These are phyloP conservation scores for Guadua angustifolia DNA, from an alignment of 176 grass and related monocot species.

Conservation along the genomic window DNA sequence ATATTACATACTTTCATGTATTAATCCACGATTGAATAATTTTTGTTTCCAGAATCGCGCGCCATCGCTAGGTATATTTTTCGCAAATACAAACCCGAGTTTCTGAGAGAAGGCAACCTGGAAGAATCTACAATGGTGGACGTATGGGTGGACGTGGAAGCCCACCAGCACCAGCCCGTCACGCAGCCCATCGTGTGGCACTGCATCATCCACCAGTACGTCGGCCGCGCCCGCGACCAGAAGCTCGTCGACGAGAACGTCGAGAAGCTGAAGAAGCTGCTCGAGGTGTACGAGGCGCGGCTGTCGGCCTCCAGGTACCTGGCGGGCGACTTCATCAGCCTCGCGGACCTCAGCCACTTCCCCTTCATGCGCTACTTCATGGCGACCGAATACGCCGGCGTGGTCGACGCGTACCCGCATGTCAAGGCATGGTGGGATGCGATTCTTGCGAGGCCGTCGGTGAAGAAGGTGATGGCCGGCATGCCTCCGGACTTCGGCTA, in stretches of 20 bases:
- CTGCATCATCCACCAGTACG: constrained; percentile 20
- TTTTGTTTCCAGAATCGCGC: constrained; percentile 47
- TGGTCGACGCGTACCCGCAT: constrained; percentile 38
- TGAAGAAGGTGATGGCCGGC: constrained; percentile 39
- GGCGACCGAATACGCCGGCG: constrained; percentile 31
- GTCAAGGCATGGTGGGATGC: constrained; percentile 60
- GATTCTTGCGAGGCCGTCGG: constrained; percentile 40
- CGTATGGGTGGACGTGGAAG: constrained; percentile 55
- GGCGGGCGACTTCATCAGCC: constrained; percentile 45
- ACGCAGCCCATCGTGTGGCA: constrained; percentile 24
- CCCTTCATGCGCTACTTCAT: constrained; percentile 50
- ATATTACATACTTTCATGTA: no score
- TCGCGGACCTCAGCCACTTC: constrained; percentile 55
- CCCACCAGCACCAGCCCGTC: constrained; percentile 34
- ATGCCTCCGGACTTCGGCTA: constrained; percentile 38
- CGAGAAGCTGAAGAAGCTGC: constrained; percentile 34
- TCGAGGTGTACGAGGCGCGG: constrained; percentile 54
- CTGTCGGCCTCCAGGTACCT: constrained; percentile 33
- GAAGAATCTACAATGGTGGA: constrained; percentile 48
- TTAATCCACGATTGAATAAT: not conserved
- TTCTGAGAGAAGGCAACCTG: constrained; percentile 30
- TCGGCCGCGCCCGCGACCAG: constrained; percentile 41
- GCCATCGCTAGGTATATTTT: constrained; percentile 46
- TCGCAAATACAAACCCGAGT: constrained; percentile 49
- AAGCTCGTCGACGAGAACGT: constrained; percentile 22